Base-by-base conservation (phyloP, 192 early-diverging fungal genomes). In the Linnemannia elongata region DNA sequence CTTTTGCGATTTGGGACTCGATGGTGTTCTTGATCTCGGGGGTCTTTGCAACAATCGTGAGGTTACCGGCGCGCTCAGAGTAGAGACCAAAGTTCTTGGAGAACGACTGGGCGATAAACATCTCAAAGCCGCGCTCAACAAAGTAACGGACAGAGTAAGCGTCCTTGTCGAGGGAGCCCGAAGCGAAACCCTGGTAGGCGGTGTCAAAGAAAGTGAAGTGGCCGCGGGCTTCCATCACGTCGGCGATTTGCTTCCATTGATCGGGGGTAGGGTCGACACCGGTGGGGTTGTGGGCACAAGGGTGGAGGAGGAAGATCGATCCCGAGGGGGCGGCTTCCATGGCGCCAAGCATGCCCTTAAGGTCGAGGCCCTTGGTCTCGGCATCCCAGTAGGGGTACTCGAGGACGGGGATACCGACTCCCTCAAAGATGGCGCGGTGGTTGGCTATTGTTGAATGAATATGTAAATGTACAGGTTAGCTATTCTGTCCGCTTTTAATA, bases 11-110 rank as follows among this genome's bases (percentile, higher is more conserved):
- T 91, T 99, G 98, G 49, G 94, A 96, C 54, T 92, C 90, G 71
- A 97, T 94, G 10, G 79, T 85, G 15, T 88, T 74, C n/a, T 94
- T 88, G 42, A 89, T 88, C 35, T 92, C 91, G 6, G 91, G 44
- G 8, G 85, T 89, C 55, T 85, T 77, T 17, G 93, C 88, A 33
- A 99, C 97, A 8, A 95, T 91, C 35, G 96, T 96, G 80, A 98
- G 86, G 88, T 94, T 95, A 17, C 98, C 98, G 69, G 93, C 93
- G 79, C 98, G 94, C 89, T 99, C 89, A 93, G 93, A 93, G 89
- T 99, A 99, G 49, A 99, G 91, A 22, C 98, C 98, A 94, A 99
- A 96, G 93, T 99, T 99, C 92, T 99, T 99, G 89, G 97, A 94
- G 90, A 96, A 99, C 27, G 96, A 97, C 90, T 99, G 96, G 44